Evolutionary conservation across 2,329 filamentous ascomycete species (phyloP), one percentile per base, ranked within the genome.

Genomic region (Aspergillus sp.): DNA sequence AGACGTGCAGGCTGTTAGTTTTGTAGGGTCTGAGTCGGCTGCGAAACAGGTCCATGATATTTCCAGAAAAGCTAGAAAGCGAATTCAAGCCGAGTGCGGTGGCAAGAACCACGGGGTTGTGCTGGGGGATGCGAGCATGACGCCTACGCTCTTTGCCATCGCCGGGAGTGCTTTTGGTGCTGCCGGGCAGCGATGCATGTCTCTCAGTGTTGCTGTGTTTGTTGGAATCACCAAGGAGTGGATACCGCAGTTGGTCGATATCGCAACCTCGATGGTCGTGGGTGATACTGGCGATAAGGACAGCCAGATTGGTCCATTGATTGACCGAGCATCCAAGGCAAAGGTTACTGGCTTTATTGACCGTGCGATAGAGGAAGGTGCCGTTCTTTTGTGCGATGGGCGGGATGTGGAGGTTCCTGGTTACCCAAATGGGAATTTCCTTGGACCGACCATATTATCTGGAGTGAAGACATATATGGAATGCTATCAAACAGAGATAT

Each of bases 51-150:
- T 85, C 62, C 83, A 76, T 67, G 69, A 73, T 37, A 76, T 79
- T 37, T 78, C 74, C 6, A 78, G 77, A 6, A 79, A 78, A 49
- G 77, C 82, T 39, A 81, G 81, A 45, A 85, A 84, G 68, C 77
- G 81, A 48, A 77, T 82, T 8, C 81, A 85, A 60, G 81, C 81
- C 52, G 84, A 85, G 64, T 64, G 83, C 42, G 81, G 81, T 11
- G 81, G 81, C 6, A 85, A 85, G 72, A 85, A 85, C 67, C 81
- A 85, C 59, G 80, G 79, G 31, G 77, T 79, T 35, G 72, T 85
- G 11, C 68, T 84, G 27, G 80, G 80, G 2, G 81, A 85, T 61
- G 78, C 75, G 68, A 81, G 83, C 69, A 83, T 82, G 73, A 82
- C 82, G 65, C 76, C 81, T 41, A 77, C 81, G 1, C 60, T 85